Evolutionary conservation across 148 eudicot genomes (phyloP).

Genomic region (Nyssa sinensis): DNA sequence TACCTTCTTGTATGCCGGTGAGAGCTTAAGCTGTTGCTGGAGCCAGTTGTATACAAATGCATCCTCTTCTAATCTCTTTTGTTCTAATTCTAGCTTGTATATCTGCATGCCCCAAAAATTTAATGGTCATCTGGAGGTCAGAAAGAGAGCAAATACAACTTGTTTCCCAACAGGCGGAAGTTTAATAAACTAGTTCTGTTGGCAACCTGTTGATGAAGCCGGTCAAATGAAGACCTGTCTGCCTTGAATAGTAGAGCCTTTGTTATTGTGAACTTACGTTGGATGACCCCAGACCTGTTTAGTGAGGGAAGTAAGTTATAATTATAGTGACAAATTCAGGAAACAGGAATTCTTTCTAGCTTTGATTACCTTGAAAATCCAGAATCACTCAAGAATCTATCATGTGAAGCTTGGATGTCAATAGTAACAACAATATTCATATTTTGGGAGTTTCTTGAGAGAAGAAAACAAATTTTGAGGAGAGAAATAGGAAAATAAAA

Average conservation of each 20-base stretch:
- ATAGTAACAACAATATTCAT: background rate
- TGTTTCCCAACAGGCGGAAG: background rate
- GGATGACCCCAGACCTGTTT: slow-evolving; percentile 56
- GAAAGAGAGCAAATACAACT: background rate
- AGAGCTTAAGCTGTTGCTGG: slow-evolving; percentile 72
- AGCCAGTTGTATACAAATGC: slow-evolving; percentile 79
- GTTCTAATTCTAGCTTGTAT: slow-evolving; percentile 71
- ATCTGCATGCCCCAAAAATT: slow-evolving; percentile 38
- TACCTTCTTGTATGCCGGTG: slow-evolving; percentile 81
- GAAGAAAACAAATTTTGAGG: background rate
- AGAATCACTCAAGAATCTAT: background rate
- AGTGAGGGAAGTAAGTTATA: background rate
- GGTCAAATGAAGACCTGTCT: slow-evolving; percentile 73
- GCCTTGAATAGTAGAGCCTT: slow-evolving; percentile 66
- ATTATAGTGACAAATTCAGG: background rate
- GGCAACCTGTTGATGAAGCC: slow-evolving; percentile 63
- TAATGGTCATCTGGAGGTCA: background rate
- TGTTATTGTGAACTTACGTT: slow-evolving; percentile 63
- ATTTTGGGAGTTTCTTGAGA: background rate
- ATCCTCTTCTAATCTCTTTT: slow-evolving; percentile 76
- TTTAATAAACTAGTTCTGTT: background rate
- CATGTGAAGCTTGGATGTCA: background rate
- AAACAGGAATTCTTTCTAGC: background rate
- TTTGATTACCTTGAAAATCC: background rate
- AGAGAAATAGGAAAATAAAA: background rate